Evolutionary conservation across 306 rosid genomes (phyloP).

Genomic region (Glycine soja): DNA sequence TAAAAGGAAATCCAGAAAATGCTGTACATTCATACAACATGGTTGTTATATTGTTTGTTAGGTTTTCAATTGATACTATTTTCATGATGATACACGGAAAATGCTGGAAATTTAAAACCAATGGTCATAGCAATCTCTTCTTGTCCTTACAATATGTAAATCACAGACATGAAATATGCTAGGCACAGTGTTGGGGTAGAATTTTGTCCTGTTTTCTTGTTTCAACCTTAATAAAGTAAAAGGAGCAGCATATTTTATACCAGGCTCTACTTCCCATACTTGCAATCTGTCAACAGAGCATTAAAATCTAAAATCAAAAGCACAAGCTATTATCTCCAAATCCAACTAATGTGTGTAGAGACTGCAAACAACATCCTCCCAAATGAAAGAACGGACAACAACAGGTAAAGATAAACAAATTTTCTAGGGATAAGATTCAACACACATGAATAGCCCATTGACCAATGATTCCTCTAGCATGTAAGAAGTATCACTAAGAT

Average conservation of each 20-base stretch:
- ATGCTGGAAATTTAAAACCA: conserved; percentile 21
- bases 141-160: conserved; percentile 29
- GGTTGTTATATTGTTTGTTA: conserved; percentile 25
- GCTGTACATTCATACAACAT: conserved; percentile 23
- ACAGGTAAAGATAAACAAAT: conserved; percentile 11
- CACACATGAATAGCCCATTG: not conserved
- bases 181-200: not conserved
- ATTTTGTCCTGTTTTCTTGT: conserved; percentile 2
- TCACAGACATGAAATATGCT: conserved; percentile 10
- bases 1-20: conserved; percentile 22
- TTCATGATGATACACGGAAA: conserved; percentile 8
- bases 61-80: conserved; percentile 23
- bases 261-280: conserved; percentile 9
- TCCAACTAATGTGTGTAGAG: not conserved
- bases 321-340: conserved; percentile 12
- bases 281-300: conserved; percentile 4
- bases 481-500: conserved; percentile 20
- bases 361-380: conserved; percentile 8
- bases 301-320: conserved; percentile 27
- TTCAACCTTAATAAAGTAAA: conserved; percentile 36
- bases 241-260: conserved; percentile 19
- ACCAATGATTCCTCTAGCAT: conserved; percentile 16
- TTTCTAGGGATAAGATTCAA: conserved; percentile 13
- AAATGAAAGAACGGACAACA: conserved; percentile 9
- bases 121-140: conserved; percentile 7